Evolutionary conservation across 345 rosid genomes (phyloP).

Genomic region (Odontarrhena argentea): DNA sequence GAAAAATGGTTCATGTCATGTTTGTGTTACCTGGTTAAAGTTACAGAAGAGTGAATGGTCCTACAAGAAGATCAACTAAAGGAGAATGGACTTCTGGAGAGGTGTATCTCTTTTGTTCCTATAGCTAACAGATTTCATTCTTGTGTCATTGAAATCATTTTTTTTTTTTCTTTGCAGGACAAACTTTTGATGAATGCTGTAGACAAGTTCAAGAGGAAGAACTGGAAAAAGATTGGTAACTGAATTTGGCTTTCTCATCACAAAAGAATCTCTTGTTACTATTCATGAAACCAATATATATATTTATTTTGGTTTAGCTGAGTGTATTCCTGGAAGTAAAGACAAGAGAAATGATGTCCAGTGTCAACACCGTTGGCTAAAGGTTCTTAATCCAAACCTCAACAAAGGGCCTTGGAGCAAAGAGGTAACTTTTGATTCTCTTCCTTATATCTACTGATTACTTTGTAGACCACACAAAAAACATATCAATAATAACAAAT

Average conservation of each 20-base stretch:
- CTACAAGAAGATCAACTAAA: slow-evolving; percentile 23
- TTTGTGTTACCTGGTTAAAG: not conserved
- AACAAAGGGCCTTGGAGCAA: slow-evolving; percentile 31
- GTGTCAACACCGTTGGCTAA: slow-evolving; percentile 33
- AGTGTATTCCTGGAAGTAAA: not conserved
- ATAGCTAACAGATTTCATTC: not conserved
- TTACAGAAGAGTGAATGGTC: slow-evolving; percentile 25
- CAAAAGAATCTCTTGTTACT: not conserved
- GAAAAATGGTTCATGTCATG: not conserved
- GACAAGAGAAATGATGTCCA: slow-evolving; percentile 15
- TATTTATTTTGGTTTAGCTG: slow-evolving; percentile 5
- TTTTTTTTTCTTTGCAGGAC: slow-evolving; percentile 13
- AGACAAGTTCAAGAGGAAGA: not conserved
- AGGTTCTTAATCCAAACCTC: slow-evolving; percentile 29
- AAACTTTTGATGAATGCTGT: slow-evolving; percentile 27
- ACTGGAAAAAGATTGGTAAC: slow-evolving; percentile 28
- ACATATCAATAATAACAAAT: too few species aligned
- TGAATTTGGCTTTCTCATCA: not conserved
- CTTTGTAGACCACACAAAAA: too few species aligned
- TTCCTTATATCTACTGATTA: not conserved
- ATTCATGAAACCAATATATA: not conserved
- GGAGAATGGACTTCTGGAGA: slow-evolving; percentile 30
- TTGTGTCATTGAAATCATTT: not conserved
- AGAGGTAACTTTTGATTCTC: slow-evolving; percentile 7
- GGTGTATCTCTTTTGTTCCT: not conserved